Conservation (phyloP, 139 green algal species). For the Volvox reticuliferus region DNA sequence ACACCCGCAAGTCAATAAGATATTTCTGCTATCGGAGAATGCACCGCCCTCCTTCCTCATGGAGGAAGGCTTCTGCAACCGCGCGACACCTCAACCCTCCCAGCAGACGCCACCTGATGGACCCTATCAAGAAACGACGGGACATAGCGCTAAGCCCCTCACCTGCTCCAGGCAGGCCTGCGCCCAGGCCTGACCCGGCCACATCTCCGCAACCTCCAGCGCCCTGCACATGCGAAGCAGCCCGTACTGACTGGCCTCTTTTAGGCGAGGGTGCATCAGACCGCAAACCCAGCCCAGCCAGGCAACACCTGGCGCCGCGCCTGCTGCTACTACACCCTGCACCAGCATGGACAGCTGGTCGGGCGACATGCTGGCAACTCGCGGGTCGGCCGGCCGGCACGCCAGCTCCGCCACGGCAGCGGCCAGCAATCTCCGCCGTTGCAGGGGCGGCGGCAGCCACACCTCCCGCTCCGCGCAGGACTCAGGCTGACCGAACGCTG, state of each 20-base stretch:
- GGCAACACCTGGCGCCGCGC: not conserved
- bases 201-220: conserved; percentile 5
- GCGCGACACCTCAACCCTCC: no score
- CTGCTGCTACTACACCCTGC: not conserved
- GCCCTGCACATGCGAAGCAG: not conserved
- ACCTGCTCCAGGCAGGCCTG: not conserved
- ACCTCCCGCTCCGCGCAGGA: not conserved
- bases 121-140: no score
- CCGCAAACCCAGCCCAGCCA: conserved; percentile 8
- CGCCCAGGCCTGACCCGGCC: conserved; percentile 17
- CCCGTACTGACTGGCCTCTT: conserved; percentile 15
- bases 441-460: conserved; percentile 9
- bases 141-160: not conserved
- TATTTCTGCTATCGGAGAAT: no score
- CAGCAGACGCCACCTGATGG: no score
- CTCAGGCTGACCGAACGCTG: no score
- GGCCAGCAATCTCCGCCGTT: not conserved
- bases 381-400: conserved; percentile 18
- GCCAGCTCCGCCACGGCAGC: not conserved
- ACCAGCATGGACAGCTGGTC: conserved; percentile 46
- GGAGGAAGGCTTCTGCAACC: no score
- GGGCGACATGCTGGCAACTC: conserved; percentile 16
- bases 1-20: no score
- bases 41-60: no score
- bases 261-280: not conserved